Evolutionary conservation across 2,329 filamentous ascomycete genomes (phyloP).

Genomic region (Pseudocercospora musae): DNA sequence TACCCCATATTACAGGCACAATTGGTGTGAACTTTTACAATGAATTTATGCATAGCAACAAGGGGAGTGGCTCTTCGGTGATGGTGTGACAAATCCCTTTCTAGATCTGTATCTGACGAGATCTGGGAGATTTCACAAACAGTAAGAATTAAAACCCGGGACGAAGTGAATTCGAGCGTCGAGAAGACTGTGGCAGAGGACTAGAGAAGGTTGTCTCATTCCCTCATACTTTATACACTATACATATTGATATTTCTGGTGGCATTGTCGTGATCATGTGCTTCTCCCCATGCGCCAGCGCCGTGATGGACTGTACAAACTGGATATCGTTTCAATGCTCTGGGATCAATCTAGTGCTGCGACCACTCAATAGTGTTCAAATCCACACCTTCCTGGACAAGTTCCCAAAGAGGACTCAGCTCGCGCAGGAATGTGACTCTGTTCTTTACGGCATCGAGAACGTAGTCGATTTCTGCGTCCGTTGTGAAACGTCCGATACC

Average conservation of each 20-base stretch:
- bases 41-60: not conserved
- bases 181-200: not conserved
- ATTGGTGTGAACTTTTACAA: no score
- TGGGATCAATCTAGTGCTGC: conserved; percentile 65
- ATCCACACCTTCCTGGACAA: conserved; percentile 95
- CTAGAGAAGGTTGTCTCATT: not conserved
- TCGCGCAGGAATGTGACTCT: conserved; percentile 90
- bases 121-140: no score
- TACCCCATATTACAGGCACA: not conserved
- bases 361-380: conserved; percentile 97
- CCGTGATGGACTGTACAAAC: not conserved
- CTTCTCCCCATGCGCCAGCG: not conserved
- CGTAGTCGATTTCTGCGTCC: conserved; percentile 92
- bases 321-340: not conserved
- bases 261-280: not conserved
- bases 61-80: no score
- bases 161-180: no score
- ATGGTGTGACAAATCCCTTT: no score
- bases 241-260: not conserved
- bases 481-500: conserved; percentile 97
- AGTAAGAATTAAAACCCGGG: no score
- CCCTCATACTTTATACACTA: not conserved
- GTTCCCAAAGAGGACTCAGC: conserved; percentile 92
- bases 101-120: no score
- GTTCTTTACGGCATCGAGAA: conserved; percentile 87